Evolutionary conservation across 345 rosid species (phyloP).

Genomic region (Trapa incisa): DNA sequence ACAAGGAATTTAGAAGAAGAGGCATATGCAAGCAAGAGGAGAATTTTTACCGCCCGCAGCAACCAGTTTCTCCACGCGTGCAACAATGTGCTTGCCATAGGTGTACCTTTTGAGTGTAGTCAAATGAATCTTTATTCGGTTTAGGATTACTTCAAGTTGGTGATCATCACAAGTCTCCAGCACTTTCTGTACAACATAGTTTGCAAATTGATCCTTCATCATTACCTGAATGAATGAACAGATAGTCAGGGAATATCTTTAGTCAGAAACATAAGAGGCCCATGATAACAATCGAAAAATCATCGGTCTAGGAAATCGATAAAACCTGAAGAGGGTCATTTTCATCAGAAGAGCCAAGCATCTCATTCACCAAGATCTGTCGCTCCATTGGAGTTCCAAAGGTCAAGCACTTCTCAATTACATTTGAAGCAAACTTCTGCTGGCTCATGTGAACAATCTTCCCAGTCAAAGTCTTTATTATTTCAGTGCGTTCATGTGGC

Average conservation of each 20-base stretch:
- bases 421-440: constrained; percentile 98
- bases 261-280: not conserved
- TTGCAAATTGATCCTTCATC: not conserved
- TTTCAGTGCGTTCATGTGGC: constrained; percentile 66
- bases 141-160: not conserved
- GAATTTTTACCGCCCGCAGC: not conserved
- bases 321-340: constrained; percentile 97
- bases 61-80: not conserved
- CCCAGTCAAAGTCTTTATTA: constrained; percentile 66
- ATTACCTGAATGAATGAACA: not conserved
- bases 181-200: not conserved
- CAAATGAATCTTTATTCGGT: not conserved
- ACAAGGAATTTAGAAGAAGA: too few species aligned
- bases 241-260: constrained; percentile 4
- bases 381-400: constrained; percentile 73
- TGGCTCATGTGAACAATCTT: constrained; percentile 95
- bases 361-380: constrained; percentile 70
- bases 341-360: constrained; percentile 94
- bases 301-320: not conserved
- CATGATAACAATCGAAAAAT: not conserved
- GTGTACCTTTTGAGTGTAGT: not conserved
- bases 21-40: not conserved
- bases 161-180: not conserved
- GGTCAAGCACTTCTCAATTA: constrained; percentile 76
- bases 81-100: not conserved